Base-by-base conservation (phyloP, 2,329 filamentous ascomycete species). In the Alternaria sp. region DNA sequence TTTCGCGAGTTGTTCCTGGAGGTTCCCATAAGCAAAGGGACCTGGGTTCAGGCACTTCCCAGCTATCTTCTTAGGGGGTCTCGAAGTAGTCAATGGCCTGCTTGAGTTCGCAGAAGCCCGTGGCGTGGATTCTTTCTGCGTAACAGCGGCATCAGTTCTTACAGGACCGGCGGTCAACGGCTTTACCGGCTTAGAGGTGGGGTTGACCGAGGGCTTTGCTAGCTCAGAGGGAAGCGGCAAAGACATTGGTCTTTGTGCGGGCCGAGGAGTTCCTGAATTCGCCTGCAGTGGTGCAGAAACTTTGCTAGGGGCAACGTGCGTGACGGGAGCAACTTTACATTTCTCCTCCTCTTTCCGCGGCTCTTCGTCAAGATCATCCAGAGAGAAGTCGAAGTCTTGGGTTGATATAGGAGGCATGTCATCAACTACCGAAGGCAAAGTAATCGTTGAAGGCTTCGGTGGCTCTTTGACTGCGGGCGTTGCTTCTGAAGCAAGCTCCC, bases 311-410 rank as follows among this genome's bases (percentile, higher is more conserved):
- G 18, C 1, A 16, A 20, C 11, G 7, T 43, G 11, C 2, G n/a
- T 4, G 5, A 4, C 18, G 16, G 11, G 41, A 14, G n/a, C 7
- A 16, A 43, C 12, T 36, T 36, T 36, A 14, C 32, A 7, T 26
- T 16, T n/a, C 7, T 16, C 6, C 7, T 12, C 16, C 16, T 36
- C 9, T 16, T 3, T 9, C 28, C 7, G 5, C 9, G 20, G 48
- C 34, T 63, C 66, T 41, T 76, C 71, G 34, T 81, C 78, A 11
- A 82, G 62, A 44, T 83, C 80, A 14, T 81, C 78, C 6, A 74
- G 64, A 0, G 77, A 78, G 46, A 81, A 75, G 48, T 81, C 76
- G 20, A 82, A 72, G 48, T 80, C 77, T 57, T 75, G 73, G 3
- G 76, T 77, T 20, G 80, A 82, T 2, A 81, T 75, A 5, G 68